Base-by-base conservation (phyloP, 177 flowering plant genomes). In the Vitis hybrid region DNA sequence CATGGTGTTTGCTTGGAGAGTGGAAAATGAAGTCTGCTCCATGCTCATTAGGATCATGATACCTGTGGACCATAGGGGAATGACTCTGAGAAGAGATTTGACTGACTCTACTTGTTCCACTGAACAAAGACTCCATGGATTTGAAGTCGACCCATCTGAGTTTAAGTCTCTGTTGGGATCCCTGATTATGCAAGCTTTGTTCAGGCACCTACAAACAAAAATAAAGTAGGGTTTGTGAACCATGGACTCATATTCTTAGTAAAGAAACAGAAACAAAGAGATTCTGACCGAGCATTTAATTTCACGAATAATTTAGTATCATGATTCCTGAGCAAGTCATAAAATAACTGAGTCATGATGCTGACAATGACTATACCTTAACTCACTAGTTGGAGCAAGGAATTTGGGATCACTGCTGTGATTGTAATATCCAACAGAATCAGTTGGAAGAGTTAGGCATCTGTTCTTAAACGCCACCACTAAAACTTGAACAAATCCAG, bases 71-170 rank as follows among this genome's bases (percentile, higher is more conserved):
- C 90, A 85, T 4, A 87, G 1, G 3, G 89, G 90, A 19, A 81
- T 47, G 3, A 87, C 75, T 53, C 53, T 78, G 24, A 88, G 73
- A 0, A 88, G 67, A 9, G 83, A 57, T 66, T 88, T 88, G 24
- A 88, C 74, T 59, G 81, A 83, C 74, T 86, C 87, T 0, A 88
- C 88, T 78, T 86, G 88, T 9, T 88, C 79, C 11, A 83, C 78
- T 7, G 85, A 82, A 71, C 92, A 88, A 5, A 86, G 75, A 17
- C 76, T 75, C 89, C 87, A 83, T 33, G 85, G 73, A 62, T 79
- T 53, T 52, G 81, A 50, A 15, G 81, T 75, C 7, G 19, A 44
- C 44, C 80, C 86, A 56, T 77, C 76, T n/a, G 50, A 22, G 15
- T 31, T 59, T 2, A 70, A 10, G 49, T 78, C 86, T 47, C 72